A percentile compares a stretch with the other conserved stretches of the same genome.
These are phyloP conservation scores for Boletus rex-veris DNA, from an alignment of 768 basidiomycete genomes.

Conservation along the genomic window DNA sequence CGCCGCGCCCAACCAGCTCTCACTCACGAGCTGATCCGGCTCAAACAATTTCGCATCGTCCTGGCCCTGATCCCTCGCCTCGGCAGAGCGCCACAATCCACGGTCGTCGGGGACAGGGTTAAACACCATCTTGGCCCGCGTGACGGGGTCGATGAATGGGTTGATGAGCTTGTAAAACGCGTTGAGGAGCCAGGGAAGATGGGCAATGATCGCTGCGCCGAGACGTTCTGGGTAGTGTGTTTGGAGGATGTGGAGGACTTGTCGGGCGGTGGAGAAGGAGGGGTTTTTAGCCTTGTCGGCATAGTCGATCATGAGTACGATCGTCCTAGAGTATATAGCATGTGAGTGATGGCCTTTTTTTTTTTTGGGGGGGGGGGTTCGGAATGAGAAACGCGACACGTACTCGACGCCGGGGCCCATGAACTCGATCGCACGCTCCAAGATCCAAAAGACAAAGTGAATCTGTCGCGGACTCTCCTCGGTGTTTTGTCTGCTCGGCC, in stretches of 20 bases:
- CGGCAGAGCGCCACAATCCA: conserved; percentile 28
- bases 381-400: conserved; percentile 19
- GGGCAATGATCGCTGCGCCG: conserved; percentile 67
- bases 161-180: conserved; percentile 75
- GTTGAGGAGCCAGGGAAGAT: conserved; percentile 76
- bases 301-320: conserved; percentile 74
- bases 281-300: conserved; percentile 66
- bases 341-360: too few species aligned
- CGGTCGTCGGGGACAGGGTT: conserved; percentile 46
- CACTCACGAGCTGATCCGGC: conserved; percentile 63
- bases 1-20: conserved; percentile 65
- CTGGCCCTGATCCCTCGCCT: conserved; percentile 16
- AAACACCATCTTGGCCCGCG: conserved; percentile 70
- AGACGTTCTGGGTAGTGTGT: conserved; percentile 87
- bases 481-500: conserved; percentile 74
- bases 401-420: conserved; percentile 84
- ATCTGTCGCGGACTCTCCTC: conserved; percentile 64
- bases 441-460: conserved; percentile 68
- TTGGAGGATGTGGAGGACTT: conserved; percentile 63
- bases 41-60: conserved; percentile 47
- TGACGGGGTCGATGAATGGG: conserved; percentile 83
- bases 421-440: conserved; percentile 74
- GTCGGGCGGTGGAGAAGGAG: conserved; percentile 36
- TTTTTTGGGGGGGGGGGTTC: too few species aligned
- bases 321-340: conserved; percentile 41